Base-by-base conservation (phyloP, 495 filamentous ascomycete genomes). In the Penicillium chermesinum region DNA sequence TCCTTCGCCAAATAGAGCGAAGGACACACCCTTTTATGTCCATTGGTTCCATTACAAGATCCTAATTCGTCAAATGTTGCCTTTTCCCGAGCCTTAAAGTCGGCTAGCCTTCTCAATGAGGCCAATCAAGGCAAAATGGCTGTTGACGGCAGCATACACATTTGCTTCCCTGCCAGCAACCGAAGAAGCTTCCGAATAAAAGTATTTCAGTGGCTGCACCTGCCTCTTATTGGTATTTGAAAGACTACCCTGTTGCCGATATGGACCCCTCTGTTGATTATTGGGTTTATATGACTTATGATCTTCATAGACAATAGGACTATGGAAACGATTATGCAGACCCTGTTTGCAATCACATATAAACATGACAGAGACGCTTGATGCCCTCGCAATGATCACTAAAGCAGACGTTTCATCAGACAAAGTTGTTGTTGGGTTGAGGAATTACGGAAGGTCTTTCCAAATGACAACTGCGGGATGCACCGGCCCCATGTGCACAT, bases 391-490 rank as follows among this genome's bases (percentile, higher is more conserved):
- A 9, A 67, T 74, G 63, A 62, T 76, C 15, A 72, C 72, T 37
- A 76, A 76, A 45, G 70, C 71, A 0, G 63, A 64, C 7, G 69
- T 71, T 0, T 57, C 54, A 0, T 21, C 55, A 2, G 58, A 52
- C 38, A 67, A 67, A 52, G 41, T 76, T 19, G 7, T 64, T 5
- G 67, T 73, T 7, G 71, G 71, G 16, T 52, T 67, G 1, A 15
- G 54, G 17, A 66, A 58, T 46, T 76, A 76, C 42, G 71, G 70
- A 0, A 54, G 73, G 2, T 58, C 50, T 2, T 76, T 76, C 54
- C 49, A 59, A 32, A 72, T 70, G 66, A 44, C 66, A 4, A 15
- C 7, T 34, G 56, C 36, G 16, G 49, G 30, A 6, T 49, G 34
- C 40, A 13, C 38, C n/a, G 20, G 25, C 44, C 52, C 27, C 14